These are phyloP conservation scores for Parietaria judaica DNA, from an alignment of 306 rosid genomes.

Conservation along the genomic window DNA sequence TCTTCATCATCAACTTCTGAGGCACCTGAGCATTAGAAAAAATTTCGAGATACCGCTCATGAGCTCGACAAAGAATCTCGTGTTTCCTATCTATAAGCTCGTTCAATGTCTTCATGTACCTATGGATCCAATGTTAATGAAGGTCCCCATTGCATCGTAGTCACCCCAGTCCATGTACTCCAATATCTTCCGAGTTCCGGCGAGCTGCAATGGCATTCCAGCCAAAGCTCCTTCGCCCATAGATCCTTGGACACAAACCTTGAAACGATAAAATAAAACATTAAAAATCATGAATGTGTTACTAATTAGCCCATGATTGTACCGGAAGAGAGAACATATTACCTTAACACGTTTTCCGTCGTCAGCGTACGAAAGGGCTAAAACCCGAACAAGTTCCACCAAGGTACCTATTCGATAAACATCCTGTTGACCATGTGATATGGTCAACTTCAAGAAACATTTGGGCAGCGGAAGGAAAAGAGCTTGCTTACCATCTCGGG, in stretches of 20 bases:
- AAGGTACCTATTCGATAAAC: conserved; percentile 96
- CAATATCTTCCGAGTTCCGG: conserved; percentile 75
- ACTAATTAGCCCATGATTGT: no score
- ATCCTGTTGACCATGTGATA: conserved; percentile 54
- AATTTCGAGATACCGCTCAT: neutral
- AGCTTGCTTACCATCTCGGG: conserved; percentile 70
- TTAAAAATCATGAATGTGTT: no score
- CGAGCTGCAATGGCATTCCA: conserved; percentile 98
- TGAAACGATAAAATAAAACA: neutral
- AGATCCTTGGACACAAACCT: conserved; percentile 99
- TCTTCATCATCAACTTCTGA: conserved; percentile 82
- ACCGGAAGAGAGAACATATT: conserved; percentile 15
- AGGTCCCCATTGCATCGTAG: conserved; percentile 75
- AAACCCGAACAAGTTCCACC: conserved; percentile 72
- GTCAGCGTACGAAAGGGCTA: conserved; percentile 92
- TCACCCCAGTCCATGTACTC: conserved; percentile 99
- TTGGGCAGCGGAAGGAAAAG: conserved; percentile 4
- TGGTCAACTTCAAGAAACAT: conserved; percentile 25
- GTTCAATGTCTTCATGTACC: conserved; percentile 37
- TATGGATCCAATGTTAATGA: conserved; percentile 81
- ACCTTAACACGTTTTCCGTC: conserved; percentile 95
- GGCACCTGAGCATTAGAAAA: conserved; percentile 47
- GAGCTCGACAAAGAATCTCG: conserved; percentile 11
- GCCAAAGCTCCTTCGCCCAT: conserved; percentile 98
- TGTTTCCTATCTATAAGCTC: conserved; percentile 14